A percentile compares a stretch with the other conserved stretches of the same genome.
These are phyloP conservation scores for barley (Hordeum vulgare) DNA, from an alignment of 176 grass and related monocot species.

Conservation along the genomic window MorexV3_pseudomolecules_assembly NC_058519.1:532125989-532126488, in stretches of 20 bases:
- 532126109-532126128: slow-evolving; percentile 82
- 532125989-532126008: slow-evolving; percentile 68
- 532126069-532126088: slow-evolving; percentile 8
- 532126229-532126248: slow-evolving; percentile 48
- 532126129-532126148: slow-evolving; percentile 78
- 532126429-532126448: slow-evolving; percentile 35
- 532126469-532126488: slow-evolving; percentile 53
- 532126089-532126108: slow-evolving; percentile 52
- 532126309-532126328: slow-evolving; percentile 84
- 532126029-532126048: slow-evolving; percentile 1
- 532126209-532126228: slow-evolving; percentile 84
- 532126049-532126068: slow-evolving; percentile 11
- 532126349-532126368: slow-evolving; percentile 28
- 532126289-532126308: slow-evolving; percentile 84
- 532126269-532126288: slow-evolving; percentile 86
- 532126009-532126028: slow-evolving; percentile 70
- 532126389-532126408: slow-evolving; percentile 60
- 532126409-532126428: slow-evolving; percentile 41
- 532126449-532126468: slow-evolving; percentile 47
- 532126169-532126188: slow-evolving; percentile 58
- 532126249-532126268: slow-evolving; percentile 47
- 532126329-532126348: slow-evolving; percentile 51
- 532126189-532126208: slow-evolving; percentile 69
- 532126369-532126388: slow-evolving; percentile 55
- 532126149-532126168: slow-evolving; percentile 83